Base-by-base conservation (phyloP, 495 filamentous ascomycete genomes). In the Penicillium angulare region DNA sequence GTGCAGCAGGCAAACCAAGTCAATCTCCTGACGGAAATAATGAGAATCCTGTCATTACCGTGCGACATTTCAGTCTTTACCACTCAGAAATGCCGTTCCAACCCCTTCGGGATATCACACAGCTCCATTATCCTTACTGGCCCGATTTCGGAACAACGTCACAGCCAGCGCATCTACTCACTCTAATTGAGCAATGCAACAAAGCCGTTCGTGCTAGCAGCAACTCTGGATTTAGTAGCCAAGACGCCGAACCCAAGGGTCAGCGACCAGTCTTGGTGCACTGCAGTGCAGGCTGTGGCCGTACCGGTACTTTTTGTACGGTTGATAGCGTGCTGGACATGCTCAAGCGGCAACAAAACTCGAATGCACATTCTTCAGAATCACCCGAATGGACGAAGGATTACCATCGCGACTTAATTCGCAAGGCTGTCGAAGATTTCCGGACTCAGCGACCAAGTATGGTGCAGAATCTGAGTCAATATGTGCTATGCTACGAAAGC, bases 81-180 rank as follows among this genome's bases (percentile, higher is more conserved):
- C 89, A 97, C 61, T 73, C 84, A 5, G 70, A 77, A 2, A 79
- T 86, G 26, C 93, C 93, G 0, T 98, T 95, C 61, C 79, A 82
- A 36, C 89, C 89, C 2, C 85, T 96, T 35, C 86, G 93, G 20
- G 91, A 97, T 68, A 89, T 98, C 60, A 96, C 90, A 0, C 93
- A 98, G 50, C 77, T 98, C 2, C 95, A 98, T 52, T 97, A 96
- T 60, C 84, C 90, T 7, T 85, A 83, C 12, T 98, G 93, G 93
- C 93, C 95, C 1, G 93, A 98, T 65, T 96, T 97, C 62, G 93
- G 95, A 29, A 86, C 92, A 0, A 93, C 92, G 0, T 92, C 93
- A 5, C 88, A 92, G 50, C 89, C 93, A 3, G 78, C 79, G 7
- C 90, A 98, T 59, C 79, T 98, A 1, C 76, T 98, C 2, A 86